Base-by-base conservation (phyloP, 345 rosid species). In the Toxicodendron radicans region DNA sequence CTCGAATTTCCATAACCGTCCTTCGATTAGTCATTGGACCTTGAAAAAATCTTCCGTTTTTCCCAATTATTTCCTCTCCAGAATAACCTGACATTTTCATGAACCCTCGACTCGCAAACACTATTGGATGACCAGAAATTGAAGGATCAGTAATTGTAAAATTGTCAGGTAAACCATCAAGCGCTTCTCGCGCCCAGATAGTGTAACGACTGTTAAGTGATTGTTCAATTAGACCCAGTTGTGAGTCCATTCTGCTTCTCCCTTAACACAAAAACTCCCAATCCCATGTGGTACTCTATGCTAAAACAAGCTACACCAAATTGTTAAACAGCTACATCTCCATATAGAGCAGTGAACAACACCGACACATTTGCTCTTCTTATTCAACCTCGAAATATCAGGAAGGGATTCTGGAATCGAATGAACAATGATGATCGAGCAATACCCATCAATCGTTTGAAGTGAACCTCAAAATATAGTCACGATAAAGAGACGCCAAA, bases 121-220 rank as follows among this genome's bases (percentile, higher is more conserved):
- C 97, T 35, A 95, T 93, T 14, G 98, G 99, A 82, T 95, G 97
- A 54, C 93, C 96, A 64, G 92, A 75, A 14, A 91, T 81, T 64
- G 83, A 77, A 56, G 99, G 99, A 76, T 93, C 99, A 27, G 94
- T 93, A 73, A 95, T 90, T 17, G 93, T 95, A 85, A 95, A 95
- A 75, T 71, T 87, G 76, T 95, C 87, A 1, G 91, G 85, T 52
- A 95, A 83, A 56, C 83, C 93, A 72, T 91, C 92, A 61, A 95
- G 92, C 20, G 86, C 93, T 73, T 89, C 94, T 5, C 78, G 84
- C 14, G 79, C 90, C 85, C 83, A 82, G 58, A 38, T 17, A 14
- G 96, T 80, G 86, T 90, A 90, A 60, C 89, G 84, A 33, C 69
- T 57, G 69, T 68, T 64, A 59, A 95, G 75, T 17, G 93, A 85